Conservation (phyloP, 208 protist species). For the Crithidia brevicula region DNA sequence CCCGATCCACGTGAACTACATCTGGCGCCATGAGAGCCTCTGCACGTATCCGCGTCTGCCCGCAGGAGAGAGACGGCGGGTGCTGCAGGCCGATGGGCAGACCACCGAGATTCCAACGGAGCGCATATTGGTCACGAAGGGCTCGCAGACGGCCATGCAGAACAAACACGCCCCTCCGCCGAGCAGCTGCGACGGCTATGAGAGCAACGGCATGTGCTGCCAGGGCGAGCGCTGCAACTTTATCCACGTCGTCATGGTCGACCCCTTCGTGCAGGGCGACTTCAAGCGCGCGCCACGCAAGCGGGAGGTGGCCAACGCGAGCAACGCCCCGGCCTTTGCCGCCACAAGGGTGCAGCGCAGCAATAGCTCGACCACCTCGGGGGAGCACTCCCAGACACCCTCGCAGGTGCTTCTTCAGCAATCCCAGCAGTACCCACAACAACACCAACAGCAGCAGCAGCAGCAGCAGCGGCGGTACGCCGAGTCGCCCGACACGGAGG, state of each 20-base stretch:
- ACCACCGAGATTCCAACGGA: constrained; percentile 36
- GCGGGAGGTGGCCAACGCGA: constrained; percentile 1
- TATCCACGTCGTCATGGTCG: constrained; percentile 72
- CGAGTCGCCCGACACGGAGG: constrained; percentile 21
- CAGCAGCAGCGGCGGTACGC: constrained; percentile 8
- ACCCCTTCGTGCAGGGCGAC: constrained; percentile 59
- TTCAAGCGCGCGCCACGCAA: constrained; percentile 54
- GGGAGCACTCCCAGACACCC: constrained; percentile 1
- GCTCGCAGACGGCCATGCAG: constrained; percentile 1
- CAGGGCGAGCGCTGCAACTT: constrained; percentile 68
- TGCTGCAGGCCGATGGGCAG: constrained; percentile 34
- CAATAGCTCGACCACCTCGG: constrained; percentile 3
- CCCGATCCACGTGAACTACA: constrained; percentile 86
- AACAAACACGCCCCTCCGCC: neutral
- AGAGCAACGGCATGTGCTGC: constrained; percentile 71
- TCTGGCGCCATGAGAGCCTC: constrained; percentile 53
- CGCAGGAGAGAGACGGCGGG: constrained; percentile 19
- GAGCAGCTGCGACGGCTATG: constrained; percentile 27
- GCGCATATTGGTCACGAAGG: constrained; percentile 35
- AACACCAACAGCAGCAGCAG: constrained; percentile 5
- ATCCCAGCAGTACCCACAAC: neutral
- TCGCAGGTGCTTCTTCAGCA: neutral
- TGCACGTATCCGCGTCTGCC: constrained; percentile 74
- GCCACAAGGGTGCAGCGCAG: neutral
- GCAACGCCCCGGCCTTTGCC: neutral